Conservation (phyloP, 2,329 filamentous ascomycete species). For the Xylariaceae sp. region DNA sequence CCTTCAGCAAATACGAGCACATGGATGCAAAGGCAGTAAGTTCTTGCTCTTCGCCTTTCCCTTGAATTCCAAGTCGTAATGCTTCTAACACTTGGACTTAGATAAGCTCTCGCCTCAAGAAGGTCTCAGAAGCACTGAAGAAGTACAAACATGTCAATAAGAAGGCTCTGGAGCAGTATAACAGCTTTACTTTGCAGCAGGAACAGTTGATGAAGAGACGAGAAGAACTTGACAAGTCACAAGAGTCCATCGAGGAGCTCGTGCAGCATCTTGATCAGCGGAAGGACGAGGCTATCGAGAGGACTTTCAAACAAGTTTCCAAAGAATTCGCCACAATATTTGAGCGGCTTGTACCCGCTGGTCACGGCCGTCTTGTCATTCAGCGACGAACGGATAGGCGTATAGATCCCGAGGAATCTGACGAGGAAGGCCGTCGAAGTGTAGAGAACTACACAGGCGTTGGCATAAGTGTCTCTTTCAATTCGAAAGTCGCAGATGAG, state of each 20-base stretch:
- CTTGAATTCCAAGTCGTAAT: neutral
- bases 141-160: conserved; percentile 99
- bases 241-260: conserved; percentile 84
- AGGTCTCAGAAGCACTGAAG: conserved; percentile 87
- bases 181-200: conserved; percentile 89
- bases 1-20: conserved; percentile 84
- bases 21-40: conserved; percentile 73
- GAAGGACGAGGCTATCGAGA: conserved; percentile 97
- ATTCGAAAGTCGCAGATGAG: conserved; percentile 91
- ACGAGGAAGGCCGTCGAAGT: conserved; percentile 62
- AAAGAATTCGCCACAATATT: conserved; percentile 91
- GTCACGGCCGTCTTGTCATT: conserved; percentile 86
- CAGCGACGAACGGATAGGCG: conserved; percentile 80
- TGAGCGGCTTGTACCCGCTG: conserved; percentile 89
- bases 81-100: conserved; percentile 29
- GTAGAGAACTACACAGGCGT: conserved; percentile 97
- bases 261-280: conserved; percentile 89
- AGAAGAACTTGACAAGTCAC: conserved; percentile 80
- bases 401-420: conserved; percentile 59
- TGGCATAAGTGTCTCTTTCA: conserved; percentile 96
- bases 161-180: conserved; percentile 98
- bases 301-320: conserved; percentile 97
- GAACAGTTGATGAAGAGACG: conserved; percentile 81
- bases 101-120: conserved; percentile 70
- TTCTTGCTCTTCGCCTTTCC: conserved; percentile 9